A percentile compares a stretch with the other conserved stretches of the same genome.
phyloP scores from a whole-genome alignment of 768 basidiomycete species.

The Amanita polypyramis region DNA sequence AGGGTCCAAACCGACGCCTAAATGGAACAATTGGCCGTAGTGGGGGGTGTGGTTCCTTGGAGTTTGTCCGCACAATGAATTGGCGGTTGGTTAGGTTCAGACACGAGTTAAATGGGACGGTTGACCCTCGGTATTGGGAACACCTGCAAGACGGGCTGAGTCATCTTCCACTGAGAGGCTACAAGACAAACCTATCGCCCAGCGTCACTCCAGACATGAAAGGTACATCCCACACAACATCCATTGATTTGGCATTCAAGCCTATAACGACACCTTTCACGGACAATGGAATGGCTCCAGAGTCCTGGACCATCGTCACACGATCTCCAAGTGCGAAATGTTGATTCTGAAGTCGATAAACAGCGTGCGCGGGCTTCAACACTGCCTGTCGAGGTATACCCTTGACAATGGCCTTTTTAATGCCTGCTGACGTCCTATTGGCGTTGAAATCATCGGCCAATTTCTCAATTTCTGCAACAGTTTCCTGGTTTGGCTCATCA shows the following conservation, averaged over 20 bases:
- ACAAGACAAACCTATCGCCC: conserved; percentile 52
- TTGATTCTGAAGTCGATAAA: conserved; percentile 86
- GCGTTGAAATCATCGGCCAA: conserved; percentile 60
- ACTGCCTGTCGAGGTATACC: conserved; percentile 89
- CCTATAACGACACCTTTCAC: conserved; percentile 94
- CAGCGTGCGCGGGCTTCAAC: conserved; percentile 84
- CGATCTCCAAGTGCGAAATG: conserved; percentile 83
- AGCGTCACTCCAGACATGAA: conserved; percentile 91
- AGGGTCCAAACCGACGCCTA: conserved; percentile 58
- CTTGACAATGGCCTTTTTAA: conserved; percentile 92
- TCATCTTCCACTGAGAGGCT: not conserved
- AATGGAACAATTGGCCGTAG: conserved; percentile 41
- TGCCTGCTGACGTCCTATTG: conserved; percentile 45
- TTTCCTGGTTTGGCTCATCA: conserved; percentile 35
- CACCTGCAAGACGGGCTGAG: conserved; percentile 41
- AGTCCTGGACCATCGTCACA: conserved; percentile 93
- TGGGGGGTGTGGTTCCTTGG: conserved; percentile 37
- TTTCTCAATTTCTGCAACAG: conserved; percentile 69
- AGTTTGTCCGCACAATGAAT: conserved; percentile 68
- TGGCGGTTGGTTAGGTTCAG: conserved; percentile 84
- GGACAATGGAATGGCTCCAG: conserved; percentile 82
- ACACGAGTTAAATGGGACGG: conserved; percentile 79
- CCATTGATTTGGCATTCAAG: conserved; percentile 77
- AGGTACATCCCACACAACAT: conserved; percentile 91
- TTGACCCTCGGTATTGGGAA: conserved; percentile 86